A percentile compares a stretch with the other conserved stretches of the same genome.
These are phyloP conservation scores for Neonectria coccinea DNA, from an alignment of 2,329 filamentous ascomycete species.

Conservation along the genomic window DNA sequence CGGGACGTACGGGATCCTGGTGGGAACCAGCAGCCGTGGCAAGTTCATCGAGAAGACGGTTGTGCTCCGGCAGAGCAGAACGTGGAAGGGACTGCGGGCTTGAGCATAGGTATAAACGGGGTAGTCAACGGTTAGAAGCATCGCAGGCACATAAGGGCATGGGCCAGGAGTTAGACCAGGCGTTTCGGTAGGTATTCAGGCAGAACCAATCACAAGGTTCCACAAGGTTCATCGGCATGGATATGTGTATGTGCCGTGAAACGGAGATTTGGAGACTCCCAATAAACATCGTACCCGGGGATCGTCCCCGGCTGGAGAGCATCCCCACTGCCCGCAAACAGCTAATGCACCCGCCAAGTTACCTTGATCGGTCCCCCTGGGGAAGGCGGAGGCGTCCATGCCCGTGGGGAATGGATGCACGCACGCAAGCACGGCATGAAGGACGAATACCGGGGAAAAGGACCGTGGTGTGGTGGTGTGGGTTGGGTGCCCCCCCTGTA, in stretches of 20 bases:
- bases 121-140: neutral
- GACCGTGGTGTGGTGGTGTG: no score
- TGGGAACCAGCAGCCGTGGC: conserved; percentile 49
- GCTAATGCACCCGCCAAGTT: no score
- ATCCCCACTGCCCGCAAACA: no score
- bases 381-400: neutral
- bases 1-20: conserved; percentile 52
- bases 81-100: conserved; percentile 30
- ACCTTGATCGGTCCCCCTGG: neutral
- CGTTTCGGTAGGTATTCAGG: neutral
- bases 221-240: neutral
- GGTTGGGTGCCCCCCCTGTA: neutral
- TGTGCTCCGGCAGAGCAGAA: conserved; percentile 26
- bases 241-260: neutral
- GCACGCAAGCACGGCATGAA: no score
- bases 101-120: neutral
- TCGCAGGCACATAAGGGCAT: neutral
- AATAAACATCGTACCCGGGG: neutral
- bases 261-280: neutral
- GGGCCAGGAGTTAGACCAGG: neutral
- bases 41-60: conserved; percentile 34
- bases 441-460: neutral
- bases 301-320: neutral
- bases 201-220: neutral
- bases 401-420: neutral